These are phyloP conservation scores for Asterionellopsis glacialis DNA, from an alignment of 108 stramenopile species.

Conservation along the genomic window DNA sequence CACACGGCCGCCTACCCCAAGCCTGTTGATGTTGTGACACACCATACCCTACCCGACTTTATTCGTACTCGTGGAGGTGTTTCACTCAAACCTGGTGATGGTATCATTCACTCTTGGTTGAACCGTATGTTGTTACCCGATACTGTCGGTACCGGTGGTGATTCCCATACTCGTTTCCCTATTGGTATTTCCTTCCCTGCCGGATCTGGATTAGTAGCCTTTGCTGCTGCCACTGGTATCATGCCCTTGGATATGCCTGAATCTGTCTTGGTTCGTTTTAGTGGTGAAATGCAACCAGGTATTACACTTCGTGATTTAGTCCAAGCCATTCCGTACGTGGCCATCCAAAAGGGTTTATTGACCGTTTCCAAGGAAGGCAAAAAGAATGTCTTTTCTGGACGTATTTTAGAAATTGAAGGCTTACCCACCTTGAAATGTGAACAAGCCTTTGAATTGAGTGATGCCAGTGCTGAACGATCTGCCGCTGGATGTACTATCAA, in stretches of 20 bases:
- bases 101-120: slow-evolving; percentile 97
- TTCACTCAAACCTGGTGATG: slow-evolving; percentile 92
- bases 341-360: slow-evolving; percentile 86
- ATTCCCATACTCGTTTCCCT: slow-evolving; percentile 95
- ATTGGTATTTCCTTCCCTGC: slow-evolving; percentile 96
- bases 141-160: slow-evolving; percentile 96
- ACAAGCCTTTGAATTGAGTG: slow-evolving; percentile 93
- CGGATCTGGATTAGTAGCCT: slow-evolving; percentile 91
- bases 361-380: slow-evolving; percentile 95
- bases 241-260: slow-evolving; percentile 97
- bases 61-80: slow-evolving; percentile 94
- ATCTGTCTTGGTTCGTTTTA: slow-evolving; percentile 88
- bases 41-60: slow-evolving; percentile 95
- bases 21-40: slow-evolving; percentile 94
- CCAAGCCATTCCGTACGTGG: slow-evolving; percentile 94
- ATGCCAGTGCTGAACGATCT: slow-evolving; percentile 91
- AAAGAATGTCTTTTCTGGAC: slow-evolving; percentile 94
- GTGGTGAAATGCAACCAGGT: slow-evolving; percentile 91
- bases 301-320: slow-evolving; percentile 95
- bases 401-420: slow-evolving; percentile 94
- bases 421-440: slow-evolving; percentile 91
- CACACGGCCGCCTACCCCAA: slow-evolving; percentile 98
- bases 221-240: slow-evolving; percentile 93
- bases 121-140: slow-evolving; percentile 96
- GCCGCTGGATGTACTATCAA: slow-evolving; percentile 96